Evolutionary conservation across 2,329 filamentous ascomycete species (phyloP).

Genomic region (Ceratocystis cubensis): DNA sequence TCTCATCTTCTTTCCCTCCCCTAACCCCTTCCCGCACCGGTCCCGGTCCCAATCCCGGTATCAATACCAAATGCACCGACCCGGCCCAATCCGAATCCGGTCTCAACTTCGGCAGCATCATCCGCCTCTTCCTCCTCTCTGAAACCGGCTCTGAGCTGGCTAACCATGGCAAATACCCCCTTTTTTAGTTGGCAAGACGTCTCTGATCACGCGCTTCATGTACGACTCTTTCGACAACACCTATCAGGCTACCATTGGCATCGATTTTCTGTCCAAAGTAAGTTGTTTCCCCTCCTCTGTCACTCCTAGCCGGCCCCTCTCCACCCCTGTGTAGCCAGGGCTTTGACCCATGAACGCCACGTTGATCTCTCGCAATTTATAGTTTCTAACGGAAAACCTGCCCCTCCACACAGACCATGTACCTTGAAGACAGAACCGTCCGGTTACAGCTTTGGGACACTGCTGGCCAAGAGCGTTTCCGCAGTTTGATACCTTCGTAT

Average conservation of each 20-base stretch:
- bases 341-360: not conserved
- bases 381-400: slow-evolving; percentile 1
- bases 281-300: slow-evolving; percentile 20
- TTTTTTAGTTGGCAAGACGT: slow-evolving; percentile 83
- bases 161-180: slow-evolving; percentile 16
- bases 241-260: slow-evolving; percentile 98
- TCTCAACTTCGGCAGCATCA: not conserved
- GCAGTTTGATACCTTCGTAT: slow-evolving; percentile 93
- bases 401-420: slow-evolving; percentile 66
- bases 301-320: not conserved
- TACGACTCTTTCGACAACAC: slow-evolving; percentile 99
- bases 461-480: slow-evolving; percentile 92
- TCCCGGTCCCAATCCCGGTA: not conserved
- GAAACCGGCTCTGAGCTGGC: not conserved
- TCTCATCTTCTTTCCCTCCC: not conserved
- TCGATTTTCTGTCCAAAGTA: slow-evolving; percentile 98
- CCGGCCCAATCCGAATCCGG: not conserved
- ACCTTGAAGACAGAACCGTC: slow-evolving; percentile 95
- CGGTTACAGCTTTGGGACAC: slow-evolving; percentile 98
- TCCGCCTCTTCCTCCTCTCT: not conserved
- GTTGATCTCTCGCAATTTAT: slow-evolving; percentile 1
- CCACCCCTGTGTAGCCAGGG: slow-evolving; percentile 3
- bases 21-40: not conserved
- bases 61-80: not conserved
- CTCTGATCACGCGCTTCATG: slow-evolving; percentile 98